Evolutionary conservation across 495 filamentous ascomycete genomes (phyloP).

Genomic region (Articulospora tetracladia): DNA sequence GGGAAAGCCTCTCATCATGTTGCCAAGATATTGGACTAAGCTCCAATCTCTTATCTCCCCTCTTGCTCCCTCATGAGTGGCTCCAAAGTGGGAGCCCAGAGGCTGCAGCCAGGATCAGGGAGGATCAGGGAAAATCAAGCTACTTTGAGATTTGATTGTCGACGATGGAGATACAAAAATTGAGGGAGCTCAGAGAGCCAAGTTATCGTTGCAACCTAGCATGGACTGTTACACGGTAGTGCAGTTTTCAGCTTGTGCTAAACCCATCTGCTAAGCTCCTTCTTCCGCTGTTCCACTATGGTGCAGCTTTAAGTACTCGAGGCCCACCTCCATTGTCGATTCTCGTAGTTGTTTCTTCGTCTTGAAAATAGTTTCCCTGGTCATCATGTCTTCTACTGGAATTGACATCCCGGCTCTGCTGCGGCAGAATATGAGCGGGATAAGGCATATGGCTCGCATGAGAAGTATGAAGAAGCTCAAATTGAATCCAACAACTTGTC

Average conservation of each 20-base stretch:
- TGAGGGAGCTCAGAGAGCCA: not conserved
- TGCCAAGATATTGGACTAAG: not conserved
- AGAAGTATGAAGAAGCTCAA: conserved; percentile 6
- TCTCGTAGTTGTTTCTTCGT: not conserved
- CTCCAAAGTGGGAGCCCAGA: not conserved
- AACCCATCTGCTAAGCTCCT: not conserved
- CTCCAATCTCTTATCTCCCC: not conserved
- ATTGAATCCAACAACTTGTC: conserved; percentile 2
- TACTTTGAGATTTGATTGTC: not conserved
- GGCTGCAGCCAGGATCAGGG: not conserved
- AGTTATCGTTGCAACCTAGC: not conserved
- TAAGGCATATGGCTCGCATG: not conserved
- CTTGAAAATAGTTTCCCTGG: not conserved
- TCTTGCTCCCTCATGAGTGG: not conserved
- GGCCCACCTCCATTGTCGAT: not conserved
- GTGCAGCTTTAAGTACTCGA: not conserved
- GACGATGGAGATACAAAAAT: not conserved
- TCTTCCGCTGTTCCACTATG: not conserved
- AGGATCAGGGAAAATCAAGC: not conserved
- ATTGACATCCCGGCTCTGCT: conserved; percentile 1
- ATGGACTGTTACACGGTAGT: not conserved
- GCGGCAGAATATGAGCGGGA: not conserved
- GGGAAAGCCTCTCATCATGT: not conserved
- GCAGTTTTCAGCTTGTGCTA: not conserved
- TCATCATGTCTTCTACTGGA: not conserved